Evolutionary conservation across 805 yeast species (phyloP), one percentile per base, ranked within the genome.

Genomic region (Ascoidea rubescens): DNA sequence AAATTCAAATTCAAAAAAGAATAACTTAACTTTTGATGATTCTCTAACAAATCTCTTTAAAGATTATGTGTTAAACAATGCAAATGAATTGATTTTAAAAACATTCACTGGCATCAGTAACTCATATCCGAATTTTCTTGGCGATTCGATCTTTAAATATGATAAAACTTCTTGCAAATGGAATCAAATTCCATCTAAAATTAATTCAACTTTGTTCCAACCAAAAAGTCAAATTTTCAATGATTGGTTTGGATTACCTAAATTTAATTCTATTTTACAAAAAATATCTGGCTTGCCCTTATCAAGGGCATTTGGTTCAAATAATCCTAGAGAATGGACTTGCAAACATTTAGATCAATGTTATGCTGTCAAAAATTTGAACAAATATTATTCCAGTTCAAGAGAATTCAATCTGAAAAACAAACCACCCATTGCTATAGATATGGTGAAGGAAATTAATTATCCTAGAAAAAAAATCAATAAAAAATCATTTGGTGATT

Each of bases 311-410:
- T 43, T 48, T 28, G 47, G 16, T 43, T 28, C 5, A 17, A 46
- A 37, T 7, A 31, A 45, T 16, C 46, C 52, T n/a, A 17, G 50
- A 21, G 37, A 47, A 14, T 43, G 48, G 50, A 16, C 33, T n/a
- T 45, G 50, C 16, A 32, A 31, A 44, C 54, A 52, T n/a, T 16
- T 52, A 17, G 55, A 52, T 37, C 48, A 47, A 32, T 52, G 55
- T 21, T 52, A 50, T 43, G 47, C 48, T 43, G 14, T 50, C 6
- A 42, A 50, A 31, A 48, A 50, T 33, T n/a, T 52, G 4, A 37
- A 17, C 7, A 21, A n/a, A 28, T 45, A 50, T 31, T 50, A 49
- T 21, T 21, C 28, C 3, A 21, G 28, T 21, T 21, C 28, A 31
- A 5, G 5, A 37, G 47, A 30, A 12, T 5, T 5, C 8, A 17